Conservation (phyloP, 2,329 filamentous ascomycete genomes). For the Cladosporium sp. region DNA sequence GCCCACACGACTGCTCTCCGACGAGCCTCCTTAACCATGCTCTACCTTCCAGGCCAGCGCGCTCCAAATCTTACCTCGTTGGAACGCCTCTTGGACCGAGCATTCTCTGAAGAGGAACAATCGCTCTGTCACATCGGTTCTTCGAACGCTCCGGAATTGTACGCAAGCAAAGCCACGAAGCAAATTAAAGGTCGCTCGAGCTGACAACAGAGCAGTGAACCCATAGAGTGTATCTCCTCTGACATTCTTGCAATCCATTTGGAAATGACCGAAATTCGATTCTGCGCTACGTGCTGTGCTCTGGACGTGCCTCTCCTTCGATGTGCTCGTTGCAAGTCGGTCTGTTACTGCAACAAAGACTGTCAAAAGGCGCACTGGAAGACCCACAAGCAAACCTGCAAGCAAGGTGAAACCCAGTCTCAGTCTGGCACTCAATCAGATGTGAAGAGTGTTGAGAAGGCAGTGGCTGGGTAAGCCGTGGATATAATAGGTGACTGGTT, state of each 20-base stretch:
- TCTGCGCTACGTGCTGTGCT: not conserved
- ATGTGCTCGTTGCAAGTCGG: conserved; percentile 37
- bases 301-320: conserved; percentile 24
- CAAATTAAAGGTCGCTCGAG: not conserved
- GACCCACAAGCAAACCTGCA: conserved; percentile 34
- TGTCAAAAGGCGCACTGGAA: conserved; percentile 41
- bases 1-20: not conserved
- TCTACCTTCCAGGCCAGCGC: not conserved
- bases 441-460: not conserved
- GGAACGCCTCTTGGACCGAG: not conserved
- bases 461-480: no score
- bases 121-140: not conserved
- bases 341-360: conserved; percentile 38
- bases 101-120: not conserved
- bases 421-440: not conserved
- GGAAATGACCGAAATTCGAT: not conserved
- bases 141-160: not conserved
- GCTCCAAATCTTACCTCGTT: not conserved
- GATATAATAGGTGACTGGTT: no score
- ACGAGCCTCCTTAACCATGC: not conserved
- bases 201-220: not conserved
- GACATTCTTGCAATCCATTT: not conserved
- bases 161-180: not conserved
- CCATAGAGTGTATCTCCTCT: not conserved
- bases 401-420: not conserved